These are phyloP conservation scores for Entoloma clypeatum DNA, from an alignment of 1,284 basidiomycete genomes.

Conservation along the genomic window DNA sequence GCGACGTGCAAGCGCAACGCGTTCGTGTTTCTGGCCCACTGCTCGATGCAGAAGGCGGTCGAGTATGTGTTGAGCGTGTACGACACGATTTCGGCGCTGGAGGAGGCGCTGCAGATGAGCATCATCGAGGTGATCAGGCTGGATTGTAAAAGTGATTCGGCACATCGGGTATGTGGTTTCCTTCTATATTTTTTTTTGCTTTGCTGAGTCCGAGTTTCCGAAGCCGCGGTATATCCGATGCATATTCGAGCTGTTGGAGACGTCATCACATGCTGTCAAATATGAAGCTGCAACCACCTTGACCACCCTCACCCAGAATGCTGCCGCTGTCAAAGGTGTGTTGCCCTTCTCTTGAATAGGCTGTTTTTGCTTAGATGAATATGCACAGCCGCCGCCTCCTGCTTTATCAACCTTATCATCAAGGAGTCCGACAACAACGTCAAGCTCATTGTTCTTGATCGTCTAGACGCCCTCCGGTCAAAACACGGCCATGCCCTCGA, in stretches of 20 bases:
- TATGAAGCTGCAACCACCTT: slow-evolving; percentile 97
- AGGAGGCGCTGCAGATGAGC: slow-evolving; percentile 94
- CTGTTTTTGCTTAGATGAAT: slow-evolving; percentile 5
- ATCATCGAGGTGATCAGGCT: slow-evolving; percentile 93
- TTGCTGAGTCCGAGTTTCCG: slow-evolving; percentile 14
- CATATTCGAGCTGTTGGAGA: slow-evolving; percentile 94
- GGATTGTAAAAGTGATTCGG: slow-evolving; percentile 85
- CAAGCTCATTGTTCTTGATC: slow-evolving; percentile 96
- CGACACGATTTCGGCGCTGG: slow-evolving; percentile 81
- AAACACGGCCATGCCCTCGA: slow-evolving; percentile 94
- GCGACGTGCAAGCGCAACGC: slow-evolving; percentile 97
- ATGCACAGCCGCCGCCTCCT: slow-evolving; percentile 79
- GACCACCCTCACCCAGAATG: slow-evolving; percentile 93
- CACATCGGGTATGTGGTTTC: slow-evolving; percentile 62
- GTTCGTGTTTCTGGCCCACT: slow-evolving; percentile 91
- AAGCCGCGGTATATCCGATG: slow-evolving; percentile 89
- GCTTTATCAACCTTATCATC: slow-evolving; percentile 86
- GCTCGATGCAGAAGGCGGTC: slow-evolving; percentile 87
- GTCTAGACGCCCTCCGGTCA: slow-evolving; percentile 79
- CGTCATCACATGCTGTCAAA: slow-evolving; percentile 92
- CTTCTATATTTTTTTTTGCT: slow-evolving; percentile 7
- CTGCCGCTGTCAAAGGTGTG: slow-evolving; percentile 90
- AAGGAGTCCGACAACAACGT: slow-evolving; percentile 99
- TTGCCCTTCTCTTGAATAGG: slow-evolving; percentile 1
- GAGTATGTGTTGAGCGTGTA: slow-evolving; percentile 87